Conservation (phyloP, 164 flowering plant species). For the Buxus sempervirens region DNA sequence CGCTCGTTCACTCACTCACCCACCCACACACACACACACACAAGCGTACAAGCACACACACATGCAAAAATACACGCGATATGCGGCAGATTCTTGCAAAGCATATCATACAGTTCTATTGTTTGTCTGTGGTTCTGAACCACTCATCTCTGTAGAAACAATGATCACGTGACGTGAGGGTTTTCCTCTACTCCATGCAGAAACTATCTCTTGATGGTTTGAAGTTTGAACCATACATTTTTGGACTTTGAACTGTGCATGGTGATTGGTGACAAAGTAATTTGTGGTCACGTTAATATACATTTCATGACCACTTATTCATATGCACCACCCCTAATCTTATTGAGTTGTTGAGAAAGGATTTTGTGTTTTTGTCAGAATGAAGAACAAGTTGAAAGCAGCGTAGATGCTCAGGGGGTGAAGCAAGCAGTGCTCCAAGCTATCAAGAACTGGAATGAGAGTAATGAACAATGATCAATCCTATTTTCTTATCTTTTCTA, state of each 20-base stretch:
- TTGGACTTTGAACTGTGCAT: background rate
- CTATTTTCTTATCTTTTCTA: background rate
- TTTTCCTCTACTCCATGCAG: background rate
- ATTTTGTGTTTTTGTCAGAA: constrained; percentile 20
- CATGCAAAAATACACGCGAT: too few species aligned
- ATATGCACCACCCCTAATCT: too few species aligned
- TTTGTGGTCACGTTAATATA: constrained; percentile 2
- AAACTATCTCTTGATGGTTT: background rate
- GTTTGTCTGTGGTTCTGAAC: too few species aligned
- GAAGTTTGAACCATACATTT: constrained; percentile 13
- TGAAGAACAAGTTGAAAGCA: constrained; percentile 32
- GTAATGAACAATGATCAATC: constrained; percentile 16
- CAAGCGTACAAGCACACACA: too few species aligned
- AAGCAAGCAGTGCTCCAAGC: constrained; percentile 60
- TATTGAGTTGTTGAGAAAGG: too few species aligned
- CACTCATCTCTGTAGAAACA: too few species aligned
- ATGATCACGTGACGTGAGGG: too few species aligned
- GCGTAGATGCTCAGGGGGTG: constrained; percentile 55
- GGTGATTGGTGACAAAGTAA: constrained; percentile 7
- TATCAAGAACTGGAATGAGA: constrained; percentile 48
- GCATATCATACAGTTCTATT: background rate
- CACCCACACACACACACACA: too few species aligned
- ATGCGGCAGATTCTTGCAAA: background rate
- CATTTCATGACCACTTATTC: background rate
- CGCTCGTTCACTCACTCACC: background rate